phyloP scores from a whole-genome alignment of 2,329 filamentous ascomycete species.

The Scleromitrula shiraiana region DNA sequence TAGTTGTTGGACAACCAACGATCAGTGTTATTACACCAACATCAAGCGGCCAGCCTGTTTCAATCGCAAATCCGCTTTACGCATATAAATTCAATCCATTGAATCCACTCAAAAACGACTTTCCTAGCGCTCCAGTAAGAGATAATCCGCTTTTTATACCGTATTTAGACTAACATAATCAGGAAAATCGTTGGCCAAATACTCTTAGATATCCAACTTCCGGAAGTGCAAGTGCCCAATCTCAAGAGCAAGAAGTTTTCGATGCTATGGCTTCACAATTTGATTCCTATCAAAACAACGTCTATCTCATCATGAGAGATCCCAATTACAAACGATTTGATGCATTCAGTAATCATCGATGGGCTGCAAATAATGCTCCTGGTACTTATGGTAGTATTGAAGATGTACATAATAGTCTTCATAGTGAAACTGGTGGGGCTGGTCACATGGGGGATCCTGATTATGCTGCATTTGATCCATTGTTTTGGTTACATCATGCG shows the following conservation, averaged over 20 bases:
- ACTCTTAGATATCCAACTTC: constrained; percentile 22
- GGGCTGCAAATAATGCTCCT: constrained; percentile 32
- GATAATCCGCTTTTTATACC: background rate
- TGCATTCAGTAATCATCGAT: constrained; percentile 61
- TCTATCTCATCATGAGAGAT: constrained; percentile 22
- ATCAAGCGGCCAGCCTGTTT: constrained; percentile 41
- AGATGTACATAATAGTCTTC: constrained; percentile 54
- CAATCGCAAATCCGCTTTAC: constrained; percentile 58
- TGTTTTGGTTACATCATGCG: constrained; percentile 34
- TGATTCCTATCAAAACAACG: constrained; percentile 16
- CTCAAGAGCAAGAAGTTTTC: constrained; percentile 17
- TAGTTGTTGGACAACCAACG: constrained; percentile 13
- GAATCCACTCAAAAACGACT: constrained; percentile 32
- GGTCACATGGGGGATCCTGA: constrained; percentile 66
- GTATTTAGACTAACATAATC: background rate
- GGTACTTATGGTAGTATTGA: constrained; percentile 36
- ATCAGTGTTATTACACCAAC: constrained; percentile 19
- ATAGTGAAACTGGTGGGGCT: constrained; percentile 43
- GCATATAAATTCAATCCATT: constrained; percentile 50
- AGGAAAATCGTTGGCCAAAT: constrained; percentile 18
- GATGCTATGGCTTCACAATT: constrained; percentile 20
- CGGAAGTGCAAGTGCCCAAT: constrained; percentile 14
- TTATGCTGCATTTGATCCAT: constrained; percentile 70
- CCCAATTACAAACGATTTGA: constrained; percentile 59
- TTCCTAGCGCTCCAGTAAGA: constrained; percentile 13